These are phyloP conservation scores for Phlegmacium glaucopus DNA, from an alignment of 768 basidiomycete species.

Conservation along the genomic window DNA sequence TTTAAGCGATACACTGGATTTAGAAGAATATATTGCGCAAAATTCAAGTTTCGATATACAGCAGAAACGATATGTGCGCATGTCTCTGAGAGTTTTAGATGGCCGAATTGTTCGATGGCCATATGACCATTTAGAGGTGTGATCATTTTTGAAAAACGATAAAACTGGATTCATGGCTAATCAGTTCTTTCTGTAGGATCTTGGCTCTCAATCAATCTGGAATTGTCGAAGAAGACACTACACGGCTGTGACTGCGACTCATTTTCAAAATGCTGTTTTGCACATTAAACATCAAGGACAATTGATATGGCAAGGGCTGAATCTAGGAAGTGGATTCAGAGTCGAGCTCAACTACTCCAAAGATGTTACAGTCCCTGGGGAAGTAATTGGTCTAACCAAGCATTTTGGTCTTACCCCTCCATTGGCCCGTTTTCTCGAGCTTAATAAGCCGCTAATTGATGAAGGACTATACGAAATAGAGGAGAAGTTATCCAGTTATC, in stretches of 20 bases:
- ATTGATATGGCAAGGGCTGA: slow-evolving; percentile 46
- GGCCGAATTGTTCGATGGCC: slow-evolving; percentile 61
- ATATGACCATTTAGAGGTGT: slow-evolving; percentile 54
- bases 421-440: slow-evolving; percentile 59
- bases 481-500: slow-evolving; percentile 46
- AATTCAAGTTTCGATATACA: slow-evolving; percentile 50
- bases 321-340: slow-evolving; percentile 69
- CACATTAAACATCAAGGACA: slow-evolving; percentile 51
- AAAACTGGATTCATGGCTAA: not conserved
- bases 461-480: slow-evolving; percentile 41
- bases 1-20: slow-evolving; percentile 43
- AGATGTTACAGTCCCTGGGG: slow-evolving; percentile 43
- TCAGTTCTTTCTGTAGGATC: slow-evolving; percentile 29
- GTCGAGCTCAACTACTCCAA: slow-evolving; percentile 56
- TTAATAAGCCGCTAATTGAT: slow-evolving; percentile 52
- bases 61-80: slow-evolving; percentile 51
- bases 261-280: slow-evolving; percentile 46
- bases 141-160: slow-evolving; percentile 10
- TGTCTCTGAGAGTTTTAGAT: slow-evolving; percentile 64
- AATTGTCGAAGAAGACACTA: slow-evolving; percentile 47
- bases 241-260: slow-evolving; percentile 42
- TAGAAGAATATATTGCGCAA: slow-evolving; percentile 59
- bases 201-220: slow-evolving; percentile 43
- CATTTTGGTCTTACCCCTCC: slow-evolving; percentile 60
- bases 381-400: slow-evolving; percentile 59